phyloP scores from a whole-genome alignment of 2,329 filamentous ascomycete genomes.

The Alternaria infectoria region DNA sequence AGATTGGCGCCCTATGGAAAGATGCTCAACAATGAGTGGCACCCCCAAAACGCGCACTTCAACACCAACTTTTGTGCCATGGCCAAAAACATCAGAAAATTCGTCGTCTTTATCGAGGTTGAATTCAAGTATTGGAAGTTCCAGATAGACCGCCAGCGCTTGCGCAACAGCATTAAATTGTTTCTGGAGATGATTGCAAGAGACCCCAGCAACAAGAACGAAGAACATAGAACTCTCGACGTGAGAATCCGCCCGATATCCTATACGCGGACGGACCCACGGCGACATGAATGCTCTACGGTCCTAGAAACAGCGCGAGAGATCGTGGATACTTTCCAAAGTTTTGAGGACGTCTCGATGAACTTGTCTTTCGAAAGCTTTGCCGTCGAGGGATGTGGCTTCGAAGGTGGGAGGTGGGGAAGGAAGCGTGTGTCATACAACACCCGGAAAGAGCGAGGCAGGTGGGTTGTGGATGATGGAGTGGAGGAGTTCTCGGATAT shows the following conservation, averaged over 20 bases:
- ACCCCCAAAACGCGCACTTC: neutral
- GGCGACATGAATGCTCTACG: neutral
- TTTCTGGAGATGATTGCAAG: neutral
- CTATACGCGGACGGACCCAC: fast-evolving
- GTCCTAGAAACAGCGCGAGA: neutral
- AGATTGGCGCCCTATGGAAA: neutral
- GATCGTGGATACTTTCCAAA: neutral
- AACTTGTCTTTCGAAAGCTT: neutral
- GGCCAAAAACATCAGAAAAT: neutral
- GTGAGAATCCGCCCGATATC: neutral
- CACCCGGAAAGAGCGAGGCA: neutral
- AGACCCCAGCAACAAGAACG: neutral
- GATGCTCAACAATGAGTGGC: neutral
- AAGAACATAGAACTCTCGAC: neutral
- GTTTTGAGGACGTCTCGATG: neutral
- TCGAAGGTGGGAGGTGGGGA: neutral
- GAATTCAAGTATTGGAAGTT: too few species aligned
- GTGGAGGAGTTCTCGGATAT: too few species aligned
- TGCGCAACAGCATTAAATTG: neutral
- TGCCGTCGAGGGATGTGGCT: neutral
- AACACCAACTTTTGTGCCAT: neutral
- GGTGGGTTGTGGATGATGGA: neutral
- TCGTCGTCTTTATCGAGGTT: neutral
- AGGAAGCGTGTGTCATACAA: neutral
- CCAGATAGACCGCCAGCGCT: neutral